phyloP scores from a whole-genome alignment of 2,329 filamentous ascomycete species.

The Colletotrichum graminicola region DNA sequence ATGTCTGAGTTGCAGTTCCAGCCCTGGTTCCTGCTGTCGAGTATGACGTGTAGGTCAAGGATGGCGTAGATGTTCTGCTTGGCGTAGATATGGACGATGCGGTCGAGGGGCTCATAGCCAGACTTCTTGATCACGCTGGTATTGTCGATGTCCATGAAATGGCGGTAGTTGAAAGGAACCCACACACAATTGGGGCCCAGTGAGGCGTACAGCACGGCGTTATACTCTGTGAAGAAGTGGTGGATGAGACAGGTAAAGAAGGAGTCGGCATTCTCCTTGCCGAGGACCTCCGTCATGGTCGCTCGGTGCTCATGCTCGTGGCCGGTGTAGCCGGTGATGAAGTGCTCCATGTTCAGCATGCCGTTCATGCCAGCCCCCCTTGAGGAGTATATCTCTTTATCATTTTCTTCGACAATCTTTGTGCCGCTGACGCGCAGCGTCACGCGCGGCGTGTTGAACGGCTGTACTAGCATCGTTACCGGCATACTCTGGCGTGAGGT shows the following conservation, averaged over 20 bases:
- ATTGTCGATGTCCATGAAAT: constrained; percentile 66
- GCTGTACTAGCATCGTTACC: constrained; percentile 11
- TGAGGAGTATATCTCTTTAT: constrained; percentile 62
- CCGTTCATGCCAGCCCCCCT: constrained; percentile 50
- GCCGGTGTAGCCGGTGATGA: constrained; percentile 72
- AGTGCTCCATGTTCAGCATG: constrained; percentile 67
- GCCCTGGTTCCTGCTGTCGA: constrained; percentile 61
- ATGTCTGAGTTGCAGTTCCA: constrained; percentile 59
- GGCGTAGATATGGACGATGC: constrained; percentile 60
- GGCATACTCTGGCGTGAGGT: neutral
- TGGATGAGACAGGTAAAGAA: constrained; percentile 70
- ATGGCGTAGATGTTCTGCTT: constrained; percentile 59
- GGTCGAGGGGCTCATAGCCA: constrained; percentile 63
- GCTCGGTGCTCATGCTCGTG: constrained; percentile 69
- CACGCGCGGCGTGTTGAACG: constrained; percentile 43
- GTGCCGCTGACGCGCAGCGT: constrained; percentile 50
- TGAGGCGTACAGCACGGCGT: constrained; percentile 69
- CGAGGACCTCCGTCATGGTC: constrained; percentile 65
- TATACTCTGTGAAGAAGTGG: constrained; percentile 70
- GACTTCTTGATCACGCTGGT: constrained; percentile 60
- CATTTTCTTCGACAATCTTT: constrained; percentile 58
- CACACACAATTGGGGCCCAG: too few species aligned
- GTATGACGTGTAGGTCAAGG: constrained; percentile 59
- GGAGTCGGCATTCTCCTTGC: constrained; percentile 68
- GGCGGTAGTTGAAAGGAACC: constrained; percentile 73